A percentile compares a stretch with the other conserved stretches of the same genome.
Conservation (phyloP, 495 filamentous ascomycete species). For the Podospora anserina region DNA sequence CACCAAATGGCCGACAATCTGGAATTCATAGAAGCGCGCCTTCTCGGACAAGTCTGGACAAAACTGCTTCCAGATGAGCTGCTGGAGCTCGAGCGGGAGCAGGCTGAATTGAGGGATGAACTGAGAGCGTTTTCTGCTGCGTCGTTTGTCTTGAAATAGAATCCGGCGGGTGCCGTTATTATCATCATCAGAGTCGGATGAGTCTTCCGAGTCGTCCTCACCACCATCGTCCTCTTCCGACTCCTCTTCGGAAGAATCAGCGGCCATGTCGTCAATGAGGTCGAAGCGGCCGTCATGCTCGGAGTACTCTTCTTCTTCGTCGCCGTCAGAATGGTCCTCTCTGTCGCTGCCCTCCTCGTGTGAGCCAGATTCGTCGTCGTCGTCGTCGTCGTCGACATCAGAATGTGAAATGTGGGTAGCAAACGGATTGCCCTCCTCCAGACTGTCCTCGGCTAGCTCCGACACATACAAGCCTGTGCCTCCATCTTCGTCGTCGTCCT, state of each 20-base stretch:
- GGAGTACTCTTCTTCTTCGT: constrained; percentile 8
- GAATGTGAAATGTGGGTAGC: background rate
- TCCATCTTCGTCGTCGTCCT: constrained; percentile 1
- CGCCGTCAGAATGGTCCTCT: constrained; percentile 1
- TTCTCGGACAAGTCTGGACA: constrained; percentile 35
- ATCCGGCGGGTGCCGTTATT: background rate
- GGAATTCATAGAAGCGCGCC: constrained; percentile 1
- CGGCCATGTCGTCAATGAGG: constrained; percentile 14
- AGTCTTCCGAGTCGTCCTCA: constrained; percentile 12
- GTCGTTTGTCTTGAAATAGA: background rate
- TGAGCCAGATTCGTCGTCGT: background rate
- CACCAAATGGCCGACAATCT: background rate
- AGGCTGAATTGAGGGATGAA: constrained; percentile 40
- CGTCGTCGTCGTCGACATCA: background rate
- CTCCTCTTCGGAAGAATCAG: constrained; percentile 11
- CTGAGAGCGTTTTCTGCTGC: background rate
- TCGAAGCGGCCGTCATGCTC: constrained; percentile 11
- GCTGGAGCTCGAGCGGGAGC: constrained; percentile 41
- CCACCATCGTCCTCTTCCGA: constrained; percentile 13
- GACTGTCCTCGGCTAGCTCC: constrained; percentile 2
- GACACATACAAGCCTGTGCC: background rate
- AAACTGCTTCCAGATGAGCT: constrained; percentile 40
- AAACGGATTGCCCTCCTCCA: constrained; percentile 3
- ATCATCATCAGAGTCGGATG: background rate
- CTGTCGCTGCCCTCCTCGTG: background rate